phyloP scores from a whole-genome alignment of 164 flowering plant species.

The Tinospora cordifolia region DNA sequence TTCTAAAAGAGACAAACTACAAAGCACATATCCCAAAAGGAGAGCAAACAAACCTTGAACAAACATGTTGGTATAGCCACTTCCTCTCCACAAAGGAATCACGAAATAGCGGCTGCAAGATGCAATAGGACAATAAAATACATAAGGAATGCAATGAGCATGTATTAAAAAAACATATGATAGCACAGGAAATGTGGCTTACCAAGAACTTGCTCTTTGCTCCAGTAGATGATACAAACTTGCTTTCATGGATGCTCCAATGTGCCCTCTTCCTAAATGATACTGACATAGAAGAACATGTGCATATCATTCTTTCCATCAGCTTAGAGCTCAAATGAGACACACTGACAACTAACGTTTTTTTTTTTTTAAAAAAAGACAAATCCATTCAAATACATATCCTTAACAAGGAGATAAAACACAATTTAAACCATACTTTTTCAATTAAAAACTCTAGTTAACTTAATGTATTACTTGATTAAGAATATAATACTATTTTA shows the following conservation, averaged over 20 bases:
- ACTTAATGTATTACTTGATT: too few relatives aligned
- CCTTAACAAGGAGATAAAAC: too few relatives aligned
- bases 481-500: too few relatives aligned
- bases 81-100: constrained; percentile 83
- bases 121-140: not conserved
- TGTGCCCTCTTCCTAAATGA: constrained; percentile 93
- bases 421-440: too few relatives aligned
- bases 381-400: not conserved
- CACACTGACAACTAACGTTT: not conserved
- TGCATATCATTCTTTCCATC: not conserved
- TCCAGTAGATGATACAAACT: constrained; percentile 60
- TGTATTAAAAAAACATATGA: not conserved
- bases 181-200: constrained; percentile 8
- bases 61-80: constrained; percentile 88
- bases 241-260: constrained; percentile 67
- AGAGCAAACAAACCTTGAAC: constrained; percentile 56
- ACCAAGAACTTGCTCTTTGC: constrained; percentile 79
- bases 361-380: not conserved
- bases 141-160: not conserved
- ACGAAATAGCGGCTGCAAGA: constrained; percentile 70
- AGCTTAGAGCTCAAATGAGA: not conserved
- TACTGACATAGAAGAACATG: constrained; percentile 30
- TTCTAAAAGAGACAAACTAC: too few relatives aligned
- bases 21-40: not conserved
- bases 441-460: too few relatives aligned